Base-by-base conservation (phyloP, 2,329 filamentous ascomycete genomes). In the Fusarium paranaense region DNA sequence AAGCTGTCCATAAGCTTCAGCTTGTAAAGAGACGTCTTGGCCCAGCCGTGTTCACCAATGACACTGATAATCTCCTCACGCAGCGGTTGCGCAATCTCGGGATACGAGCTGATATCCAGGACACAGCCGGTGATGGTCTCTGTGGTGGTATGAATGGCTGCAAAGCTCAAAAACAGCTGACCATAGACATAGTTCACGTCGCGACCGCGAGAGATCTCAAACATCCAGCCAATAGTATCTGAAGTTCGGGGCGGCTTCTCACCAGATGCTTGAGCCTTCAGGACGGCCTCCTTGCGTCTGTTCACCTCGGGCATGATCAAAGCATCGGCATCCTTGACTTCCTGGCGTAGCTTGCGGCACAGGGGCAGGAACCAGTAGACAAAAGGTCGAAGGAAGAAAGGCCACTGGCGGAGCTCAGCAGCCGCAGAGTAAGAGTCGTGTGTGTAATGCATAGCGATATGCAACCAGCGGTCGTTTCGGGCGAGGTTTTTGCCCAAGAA, bases 161-260 rank as follows among this genome's bases (percentile, higher is more conserved):
- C 52, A 18, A 57, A 57, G 52, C 52, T 57, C 20, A 57, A 13
- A 14, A 37, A 67, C 4, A 94, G 87, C 78, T 95, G 93, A 93
- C 37, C 64, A 81, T 90, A 61, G 85, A 57, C 63, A 32, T 69
- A 66, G 30, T 69, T 66, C 27, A 69, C 67, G n/a, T 66, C 37
- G 33, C 64, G 63, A 5, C 30, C 56, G 16, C 79, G 78, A 5
- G 82, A 78, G 16, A 80, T 71, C 35, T 85, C 82, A 32, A 85
- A 81, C 67, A 86, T 82, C 85, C 85, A 87, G 25, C 84, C 84
- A 27, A 86, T 79, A 3, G 82, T 80, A 69, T 86, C 84, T 5
- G 83, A 78, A 13, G 80, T 75, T 66, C 70, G 10, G 4, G 62
- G 42, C 4, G 45, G 60, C 42, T 68, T 69, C 30, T 20, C 38